Evolutionary conservation across 1,284 basidiomycete genomes (phyloP).

Genomic region (Phellopilus nigrolimitatus): DNA sequence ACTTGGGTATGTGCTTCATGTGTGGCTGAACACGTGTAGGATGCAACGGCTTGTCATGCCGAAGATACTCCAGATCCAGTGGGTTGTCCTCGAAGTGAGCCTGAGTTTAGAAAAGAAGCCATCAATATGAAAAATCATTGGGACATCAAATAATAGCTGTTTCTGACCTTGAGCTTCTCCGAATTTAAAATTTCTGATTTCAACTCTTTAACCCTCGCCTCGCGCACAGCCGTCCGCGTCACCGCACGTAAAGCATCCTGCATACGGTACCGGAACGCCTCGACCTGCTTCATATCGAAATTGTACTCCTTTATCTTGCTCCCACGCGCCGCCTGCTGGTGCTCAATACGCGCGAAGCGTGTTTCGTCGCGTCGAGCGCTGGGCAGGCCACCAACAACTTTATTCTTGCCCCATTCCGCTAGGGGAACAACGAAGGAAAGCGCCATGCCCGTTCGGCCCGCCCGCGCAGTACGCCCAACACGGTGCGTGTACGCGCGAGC

Average conservation of each 20-base stretch:
- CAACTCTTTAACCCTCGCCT: constrained; percentile 92
- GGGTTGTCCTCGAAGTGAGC: constrained; percentile 99
- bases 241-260: constrained; percentile 91
- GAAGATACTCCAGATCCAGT: constrained; percentile 85
- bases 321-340: constrained; percentile 65
- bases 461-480: constrained; percentile 93
- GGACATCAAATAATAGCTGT: constrained; percentile 1
- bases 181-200: constrained; percentile 93
- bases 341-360: constrained; percentile 76
- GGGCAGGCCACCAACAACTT: constrained; percentile 60
- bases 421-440: constrained; percentile 85
- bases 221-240: constrained; percentile 81
- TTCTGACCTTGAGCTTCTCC: constrained; percentile 87
- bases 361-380: constrained; percentile 73
- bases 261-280: constrained; percentile 99
- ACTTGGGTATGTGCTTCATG: constrained; percentile 94
- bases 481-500: constrained; percentile 94
- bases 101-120: constrained; percentile 36
- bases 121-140: background rate
- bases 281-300: constrained; percentile 92
- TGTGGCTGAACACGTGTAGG: constrained; percentile 85
- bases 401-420: constrained; percentile 75
- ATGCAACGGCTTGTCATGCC: constrained; percentile 93
- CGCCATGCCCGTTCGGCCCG: constrained; percentile 90
- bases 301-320: constrained; percentile 87